phyloP scores from a whole-genome alignment of 495 filamentous ascomycete species.

The Aspergillus carlsbadensis region DNA sequence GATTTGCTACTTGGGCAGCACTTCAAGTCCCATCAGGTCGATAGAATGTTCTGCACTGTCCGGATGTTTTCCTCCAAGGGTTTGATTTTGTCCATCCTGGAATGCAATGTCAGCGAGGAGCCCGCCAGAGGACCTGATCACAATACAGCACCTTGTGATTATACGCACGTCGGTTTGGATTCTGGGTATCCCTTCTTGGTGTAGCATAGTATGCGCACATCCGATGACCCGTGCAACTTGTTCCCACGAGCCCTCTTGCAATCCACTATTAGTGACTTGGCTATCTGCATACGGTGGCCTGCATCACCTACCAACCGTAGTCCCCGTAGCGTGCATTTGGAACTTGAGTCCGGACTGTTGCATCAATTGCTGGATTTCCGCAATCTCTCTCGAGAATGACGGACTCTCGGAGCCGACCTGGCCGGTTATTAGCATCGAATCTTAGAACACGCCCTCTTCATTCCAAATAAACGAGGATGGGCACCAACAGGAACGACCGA shows the following conservation, averaged over 20 bases:
- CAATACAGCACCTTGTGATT: constrained; percentile 59
- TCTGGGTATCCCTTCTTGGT: constrained; percentile 67
- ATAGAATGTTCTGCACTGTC: constrained; percentile 25
- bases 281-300: background rate
- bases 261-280: background rate
- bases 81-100: constrained; percentile 30
- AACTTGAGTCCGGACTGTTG: constrained; percentile 67
- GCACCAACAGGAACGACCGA: too few relatives aligned
- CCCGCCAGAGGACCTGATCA: background rate
- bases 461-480: too few relatives aligned
- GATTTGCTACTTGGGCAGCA: too few relatives aligned
- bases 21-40: background rate
- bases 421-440: background rate
- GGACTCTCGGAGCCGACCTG: background rate
- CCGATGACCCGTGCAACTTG: constrained; percentile 77
- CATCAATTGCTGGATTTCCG: constrained; percentile 74
- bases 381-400: constrained; percentile 68
- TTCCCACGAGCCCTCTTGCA: constrained; percentile 78
- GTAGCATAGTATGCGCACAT: constrained; percentile 75
- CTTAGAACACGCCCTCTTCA: too few relatives aligned
- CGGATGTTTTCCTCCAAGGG: constrained; percentile 13
- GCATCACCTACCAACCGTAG: constrained; percentile 69
- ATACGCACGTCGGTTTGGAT: constrained; percentile 82
- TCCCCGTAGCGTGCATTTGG: constrained; percentile 81
- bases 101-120: background rate